These are phyloP conservation scores for Thermochaetoides thermophila DNA, from an alignment of 495 filamentous ascomycete genomes.

Conservation along the genomic window DNA sequence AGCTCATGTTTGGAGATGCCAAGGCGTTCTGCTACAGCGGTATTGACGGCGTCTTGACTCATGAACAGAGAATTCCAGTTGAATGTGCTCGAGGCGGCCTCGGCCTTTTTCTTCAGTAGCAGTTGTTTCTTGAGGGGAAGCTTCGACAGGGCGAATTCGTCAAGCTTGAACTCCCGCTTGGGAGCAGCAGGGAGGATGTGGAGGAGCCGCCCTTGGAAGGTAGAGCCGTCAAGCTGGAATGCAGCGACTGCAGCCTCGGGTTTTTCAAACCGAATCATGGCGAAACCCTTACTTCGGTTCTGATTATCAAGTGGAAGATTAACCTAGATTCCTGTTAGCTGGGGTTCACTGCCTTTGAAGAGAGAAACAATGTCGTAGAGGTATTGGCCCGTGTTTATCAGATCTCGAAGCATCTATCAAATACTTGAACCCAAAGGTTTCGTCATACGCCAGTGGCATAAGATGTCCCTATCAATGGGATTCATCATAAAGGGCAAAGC, in stretches of 20 bases:
- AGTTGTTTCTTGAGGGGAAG: conserved; percentile 89
- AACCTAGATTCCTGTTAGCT: conserved; percentile 41
- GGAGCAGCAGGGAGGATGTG: conserved; percentile 72
- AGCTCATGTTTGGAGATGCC: conserved; percentile 81
- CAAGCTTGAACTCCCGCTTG: conserved; percentile 66
- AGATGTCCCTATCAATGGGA: conserved; percentile 98
- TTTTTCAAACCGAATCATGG: conserved; percentile 63
- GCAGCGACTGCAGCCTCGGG: conserved; percentile 60
- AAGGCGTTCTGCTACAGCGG: conserved; percentile 71
- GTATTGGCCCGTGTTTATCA: conserved; percentile 22
- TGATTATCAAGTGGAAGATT: conserved; percentile 61
- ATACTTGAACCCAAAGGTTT: conserved; percentile 41
- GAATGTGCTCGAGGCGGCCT: conserved; percentile 61
- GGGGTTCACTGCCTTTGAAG: conserved; percentile 5
- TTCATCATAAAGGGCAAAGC: conserved; percentile 61
- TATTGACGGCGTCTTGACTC: conserved; percentile 94
- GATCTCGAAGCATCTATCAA: conserved; percentile 49
- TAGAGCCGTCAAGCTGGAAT: conserved; percentile 61
- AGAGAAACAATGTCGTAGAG: conserved; percentile 10
- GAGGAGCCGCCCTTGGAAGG: conserved; percentile 81
- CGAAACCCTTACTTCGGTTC: conserved; percentile 69
- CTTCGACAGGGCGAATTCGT: conserved; percentile 77
- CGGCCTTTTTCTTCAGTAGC: conserved; percentile 65
- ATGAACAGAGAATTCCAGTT: conserved; percentile 98
- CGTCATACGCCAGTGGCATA: conserved; percentile 55